Evolutionary conservation across 768 basidiomycete species (phyloP), one percentile per base, ranked within the genome.

Genomic region (Candolleomyces aberdarensis): DNA sequence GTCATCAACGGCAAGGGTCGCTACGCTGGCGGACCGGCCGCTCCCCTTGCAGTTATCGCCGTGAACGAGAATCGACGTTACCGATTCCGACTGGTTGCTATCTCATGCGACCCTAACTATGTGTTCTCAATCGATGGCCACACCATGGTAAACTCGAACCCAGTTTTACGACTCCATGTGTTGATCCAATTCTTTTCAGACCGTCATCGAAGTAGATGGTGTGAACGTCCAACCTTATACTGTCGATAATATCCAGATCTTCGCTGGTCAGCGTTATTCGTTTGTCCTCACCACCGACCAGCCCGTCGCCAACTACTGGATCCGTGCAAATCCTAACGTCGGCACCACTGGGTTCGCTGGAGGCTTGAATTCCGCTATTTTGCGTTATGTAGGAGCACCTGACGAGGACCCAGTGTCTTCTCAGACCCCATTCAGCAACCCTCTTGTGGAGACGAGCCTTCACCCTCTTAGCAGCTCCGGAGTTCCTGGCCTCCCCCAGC

Each of bases 281-380:
- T 36, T 36, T 5, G 36, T 36, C 36, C 36, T 36, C 11, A 36
- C 2, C 36, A 11, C 36, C 6, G 71, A 76, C 61, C 71, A 77
- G 43, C 64, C 67, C 2, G 54, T 76, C 36, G 64, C 49, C 49
- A 81, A 82, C 68, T 83, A 83, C 62, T 83, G 79, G 78, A 71
- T 78, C 49, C 70, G 76, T 6, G 72, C 75, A 0, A 63, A 73
- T n/a, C 75, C 76, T 8, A 75, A 74, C 43, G 2, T 59, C 1
- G 71, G 4, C 76, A 41, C 68, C 19, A 40, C 49, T 29, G 65
- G 60, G 1, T 70, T 69, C 56, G 59, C 22, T 15, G 66, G 67
- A n/a, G 83, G 83, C 17, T 63, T 80, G 19, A 86, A 83, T 66
- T 83, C 80, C 15, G 86, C 82, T 1, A 83, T 85, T 52, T 69